These are phyloP conservation scores for Ophiorrhiza pumila DNA, from an alignment of 257 asterid genomes.

Conservation along the genomic window DNA sequence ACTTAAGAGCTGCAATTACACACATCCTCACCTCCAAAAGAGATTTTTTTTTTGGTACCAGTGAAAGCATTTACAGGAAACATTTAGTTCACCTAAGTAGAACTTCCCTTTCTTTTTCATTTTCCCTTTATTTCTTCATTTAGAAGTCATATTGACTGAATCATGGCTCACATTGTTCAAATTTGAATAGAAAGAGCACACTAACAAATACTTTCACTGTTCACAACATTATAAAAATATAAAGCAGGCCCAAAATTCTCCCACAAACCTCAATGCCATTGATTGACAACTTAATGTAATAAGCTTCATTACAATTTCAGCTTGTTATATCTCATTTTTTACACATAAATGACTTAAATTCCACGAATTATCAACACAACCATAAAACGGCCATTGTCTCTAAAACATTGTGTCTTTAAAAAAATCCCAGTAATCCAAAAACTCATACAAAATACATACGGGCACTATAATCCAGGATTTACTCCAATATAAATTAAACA, in stretches of 20 bases:
- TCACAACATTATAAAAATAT: neutral
- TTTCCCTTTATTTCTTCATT: neutral
- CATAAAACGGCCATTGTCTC: neutral
- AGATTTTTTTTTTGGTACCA: neutral
- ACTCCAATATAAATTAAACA: neutral
- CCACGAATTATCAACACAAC: neutral
- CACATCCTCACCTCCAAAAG: neutral
- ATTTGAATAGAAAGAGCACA: neutral
- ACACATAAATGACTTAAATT: neutral
- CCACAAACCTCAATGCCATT: neutral
- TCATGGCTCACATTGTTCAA: neutral
- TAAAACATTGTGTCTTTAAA: neutral
- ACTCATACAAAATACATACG: neutral
- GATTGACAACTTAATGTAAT: neutral
- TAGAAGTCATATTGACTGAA: neutral
- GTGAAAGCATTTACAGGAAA: neutral
- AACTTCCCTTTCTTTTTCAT: neutral
- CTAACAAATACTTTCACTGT: neutral
- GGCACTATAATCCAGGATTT: neutral
- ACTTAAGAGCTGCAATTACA: neutral
- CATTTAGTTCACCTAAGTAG: neutral
- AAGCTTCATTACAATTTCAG: neutral
- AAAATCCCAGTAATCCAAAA: neutral
- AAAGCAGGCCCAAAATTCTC: slow-evolving; percentile 1
- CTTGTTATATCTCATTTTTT: neutral